Evolutionary conservation across 768 basidiomycete genomes (phyloP), one percentile per base, ranked within the genome.

Genomic region (Tephrocybe sp.): DNA sequence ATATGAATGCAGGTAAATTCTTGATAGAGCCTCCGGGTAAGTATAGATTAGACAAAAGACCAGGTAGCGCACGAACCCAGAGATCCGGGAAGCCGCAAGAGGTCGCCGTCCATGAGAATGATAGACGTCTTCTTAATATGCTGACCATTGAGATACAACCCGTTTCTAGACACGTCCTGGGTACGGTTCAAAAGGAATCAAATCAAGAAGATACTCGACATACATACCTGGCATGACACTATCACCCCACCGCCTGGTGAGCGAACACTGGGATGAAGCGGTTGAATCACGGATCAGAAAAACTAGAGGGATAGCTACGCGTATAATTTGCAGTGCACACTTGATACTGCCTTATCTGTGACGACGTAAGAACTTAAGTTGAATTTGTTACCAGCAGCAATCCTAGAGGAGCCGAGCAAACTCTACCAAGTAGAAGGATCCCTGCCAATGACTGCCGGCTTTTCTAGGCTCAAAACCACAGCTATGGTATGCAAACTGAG

Each of bases 91-190:
- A 92, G 75, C 56, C 79, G 72, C 42, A 92, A 65, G 1, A 75
- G 61, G 60, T 92, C 89, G 6, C 87, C 85, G 58, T 92, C 78
- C 84, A 88, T 83, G 12, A 92, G 69, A 46, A 92, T 84, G 19
- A 85, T 76, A 0, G 82, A 80, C 0, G 77, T 69, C 61, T 84
- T 88, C 43, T 76, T 75, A 31, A 91, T 81, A 41, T 76, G 75
- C 57, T 87, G 78, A 0, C 78, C 83, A 57, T 92, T 92, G 40
- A 91, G 70, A 24, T 76, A 63, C 30, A 90, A 68, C 1, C 90
- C 90, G 52, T 92, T 91, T 16, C 84, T 80, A 1, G 90, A 92
- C 21, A 82, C 30, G 62, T 91, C 90, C 88, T 91, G 53, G 24
- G 21, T 0, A 21, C 40, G 15, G 22, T 34, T 15, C 49, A 30